Evolutionary conservation across 169 alveolate genomes (phyloP).

Genomic region (Eimeria falciformis): DNA sequence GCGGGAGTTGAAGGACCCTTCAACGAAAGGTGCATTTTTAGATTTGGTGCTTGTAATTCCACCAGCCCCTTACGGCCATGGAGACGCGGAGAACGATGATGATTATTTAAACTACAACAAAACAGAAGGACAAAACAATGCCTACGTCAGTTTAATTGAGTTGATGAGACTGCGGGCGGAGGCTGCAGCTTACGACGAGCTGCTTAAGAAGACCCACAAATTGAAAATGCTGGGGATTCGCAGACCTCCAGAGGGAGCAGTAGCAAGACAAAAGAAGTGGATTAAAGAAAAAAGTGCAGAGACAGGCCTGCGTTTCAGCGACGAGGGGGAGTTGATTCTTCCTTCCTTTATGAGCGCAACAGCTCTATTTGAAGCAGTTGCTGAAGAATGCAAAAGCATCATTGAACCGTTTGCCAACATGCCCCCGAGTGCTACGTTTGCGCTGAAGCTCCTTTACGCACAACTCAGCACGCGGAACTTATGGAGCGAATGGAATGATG

Average conservation of each 20-base stretch:
- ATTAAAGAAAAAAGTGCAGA: background rate
- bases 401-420: background rate
- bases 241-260: background rate
- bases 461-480: background rate
- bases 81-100: background rate
- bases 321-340: background rate
- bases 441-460: background rate
- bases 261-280: background rate
- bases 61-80: background rate
- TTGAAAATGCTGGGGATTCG: background rate
- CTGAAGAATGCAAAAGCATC: background rate
- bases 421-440: background rate
- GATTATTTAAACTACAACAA: no score
- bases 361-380: background rate
- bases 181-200: background rate
- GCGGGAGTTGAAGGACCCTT: background rate
- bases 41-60: background rate
- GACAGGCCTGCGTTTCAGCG: background rate
- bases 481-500: background rate
- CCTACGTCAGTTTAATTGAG: background rate
- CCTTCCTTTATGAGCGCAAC: background rate
- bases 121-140: background rate
- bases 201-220: background rate
- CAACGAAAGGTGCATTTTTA: background rate
- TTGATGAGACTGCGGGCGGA: conserved; percentile 11